Percentiles rank a stretch among this genome's conserved stretches.
Evolutionary conservation across 495 filamentous ascomycete species (phyloP).

Genomic region (Bathelium albidoporum): DNA sequence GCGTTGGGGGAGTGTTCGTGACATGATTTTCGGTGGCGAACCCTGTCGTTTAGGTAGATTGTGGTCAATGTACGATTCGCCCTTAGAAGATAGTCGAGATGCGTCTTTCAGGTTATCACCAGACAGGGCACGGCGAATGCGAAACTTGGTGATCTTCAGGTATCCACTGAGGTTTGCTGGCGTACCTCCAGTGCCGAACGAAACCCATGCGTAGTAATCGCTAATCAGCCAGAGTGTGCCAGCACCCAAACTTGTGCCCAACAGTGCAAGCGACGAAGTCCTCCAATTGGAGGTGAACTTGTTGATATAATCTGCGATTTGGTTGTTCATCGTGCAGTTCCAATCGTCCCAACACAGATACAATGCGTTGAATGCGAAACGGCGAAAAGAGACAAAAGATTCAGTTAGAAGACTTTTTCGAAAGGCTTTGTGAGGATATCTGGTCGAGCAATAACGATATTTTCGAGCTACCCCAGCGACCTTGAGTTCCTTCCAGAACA

Average conservation of each 20-base stretch:
- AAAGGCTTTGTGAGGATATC: too few relatives aligned
- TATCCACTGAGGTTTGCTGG: slow-evolving; percentile 65
- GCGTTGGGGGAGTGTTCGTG: background rate
- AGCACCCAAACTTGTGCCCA: background rate
- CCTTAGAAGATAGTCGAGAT: background rate
- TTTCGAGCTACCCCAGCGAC: too few relatives aligned
- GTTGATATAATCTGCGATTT: background rate
- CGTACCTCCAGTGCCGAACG: slow-evolving; percentile 71
- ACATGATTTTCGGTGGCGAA: slow-evolving; percentile 43
- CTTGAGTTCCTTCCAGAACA: too few relatives aligned
- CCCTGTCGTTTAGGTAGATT: slow-evolving; percentile 49
- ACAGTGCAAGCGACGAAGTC: background rate
- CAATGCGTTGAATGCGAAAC: too few relatives aligned
- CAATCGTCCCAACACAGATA: background rate
- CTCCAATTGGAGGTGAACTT: background rate
- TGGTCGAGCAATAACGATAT: too few relatives aligned
- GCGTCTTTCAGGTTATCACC: background rate
- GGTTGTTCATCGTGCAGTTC: background rate
- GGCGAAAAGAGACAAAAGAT: too few relatives aligned
- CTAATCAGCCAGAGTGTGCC: slow-evolving; percentile 17
- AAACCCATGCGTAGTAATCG: slow-evolving; percentile 68
- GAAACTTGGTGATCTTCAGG: slow-evolving; percentile 46
- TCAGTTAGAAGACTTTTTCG: too few relatives aligned
- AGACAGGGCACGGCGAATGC: slow-evolving; percentile 1
- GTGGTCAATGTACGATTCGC: slow-evolving; percentile 36